phyloP scores from a whole-genome alignment of 2,329 filamentous ascomycete species.

The Waltergamsia citrina region DNA sequence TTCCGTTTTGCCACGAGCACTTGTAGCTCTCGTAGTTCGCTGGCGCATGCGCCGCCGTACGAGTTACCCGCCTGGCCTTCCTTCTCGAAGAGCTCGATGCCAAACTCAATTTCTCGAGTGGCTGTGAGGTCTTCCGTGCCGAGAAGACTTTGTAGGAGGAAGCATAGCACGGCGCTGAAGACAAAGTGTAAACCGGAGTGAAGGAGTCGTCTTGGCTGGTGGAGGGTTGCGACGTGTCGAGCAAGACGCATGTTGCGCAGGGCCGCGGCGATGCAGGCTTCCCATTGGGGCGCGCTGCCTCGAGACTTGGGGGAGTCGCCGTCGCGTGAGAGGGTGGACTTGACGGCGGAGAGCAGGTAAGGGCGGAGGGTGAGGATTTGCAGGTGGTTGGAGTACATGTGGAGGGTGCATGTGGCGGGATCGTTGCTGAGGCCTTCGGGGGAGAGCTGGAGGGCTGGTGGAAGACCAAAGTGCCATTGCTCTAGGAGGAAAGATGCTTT shows the following conservation, averaged over 20 bases:
- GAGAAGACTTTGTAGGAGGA: slow-evolving; percentile 32
- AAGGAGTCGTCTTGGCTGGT: slow-evolving; percentile 27
- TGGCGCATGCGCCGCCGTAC: slow-evolving; percentile 26
- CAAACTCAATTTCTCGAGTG: slow-evolving; percentile 26
- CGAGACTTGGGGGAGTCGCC: neutral
- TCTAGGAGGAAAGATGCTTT: slow-evolving; percentile 30
- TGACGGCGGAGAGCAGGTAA: slow-evolving; percentile 35
- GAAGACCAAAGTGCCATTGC: slow-evolving; percentile 28
- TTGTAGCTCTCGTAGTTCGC: slow-evolving; percentile 26
- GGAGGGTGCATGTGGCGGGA: slow-evolving; percentile 31
- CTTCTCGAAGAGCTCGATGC: slow-evolving; percentile 28
- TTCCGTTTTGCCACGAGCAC: slow-evolving; percentile 7
- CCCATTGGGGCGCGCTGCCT: neutral
- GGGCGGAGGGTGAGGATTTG: slow-evolving; percentile 38
- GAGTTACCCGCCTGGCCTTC: slow-evolving; percentile 26
- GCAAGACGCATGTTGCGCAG: slow-evolving; percentile 35
- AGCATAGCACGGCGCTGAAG: slow-evolving; percentile 38
- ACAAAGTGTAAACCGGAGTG: slow-evolving; percentile 36
- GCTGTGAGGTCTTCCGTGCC: slow-evolving; percentile 6
- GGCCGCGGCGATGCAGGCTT: slow-evolving; percentile 22
- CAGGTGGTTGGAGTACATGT: slow-evolving; percentile 41
- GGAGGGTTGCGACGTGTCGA: slow-evolving; percentile 24
- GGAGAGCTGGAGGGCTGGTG: slow-evolving; percentile 24
- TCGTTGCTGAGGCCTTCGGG: slow-evolving; percentile 24
- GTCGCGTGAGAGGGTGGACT: slow-evolving; percentile 12